Conservation (phyloP, 352 stramenopile species). For the Aphanomyces invadans region DNA sequence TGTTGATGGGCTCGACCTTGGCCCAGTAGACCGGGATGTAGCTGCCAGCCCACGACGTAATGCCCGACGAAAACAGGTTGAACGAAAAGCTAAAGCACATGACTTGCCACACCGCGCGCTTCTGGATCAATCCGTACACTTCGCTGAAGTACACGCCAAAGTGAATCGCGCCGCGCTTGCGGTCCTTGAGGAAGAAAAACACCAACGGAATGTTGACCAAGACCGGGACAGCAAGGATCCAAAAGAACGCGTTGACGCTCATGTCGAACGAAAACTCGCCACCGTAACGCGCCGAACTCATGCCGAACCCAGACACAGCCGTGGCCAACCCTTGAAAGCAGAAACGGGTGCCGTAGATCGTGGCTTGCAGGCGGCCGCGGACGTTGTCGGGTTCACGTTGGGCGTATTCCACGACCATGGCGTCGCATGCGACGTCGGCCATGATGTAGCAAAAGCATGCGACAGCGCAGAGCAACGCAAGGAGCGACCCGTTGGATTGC, state of each 20-base stretch:
- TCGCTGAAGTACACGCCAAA: constrained; percentile 36
- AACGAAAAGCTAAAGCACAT: constrained; percentile 47
- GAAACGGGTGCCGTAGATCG: constrained; percentile 24
- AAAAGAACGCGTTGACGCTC: constrained; percentile 7
- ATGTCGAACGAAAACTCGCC: constrained; percentile 15
- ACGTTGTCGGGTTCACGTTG: constrained; percentile 34
- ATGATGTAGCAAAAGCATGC: constrained; percentile 36
- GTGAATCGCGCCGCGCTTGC: constrained; percentile 32
- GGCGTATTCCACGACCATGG: constrained; percentile 35
- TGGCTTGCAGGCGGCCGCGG: constrained; percentile 37
- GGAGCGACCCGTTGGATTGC: not conserved
- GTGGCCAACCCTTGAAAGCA: not conserved
- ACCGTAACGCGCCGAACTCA: not conserved
- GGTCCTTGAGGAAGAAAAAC: constrained; percentile 42
- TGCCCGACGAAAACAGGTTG: not conserved
- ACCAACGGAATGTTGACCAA: constrained; percentile 33
- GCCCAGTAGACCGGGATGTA: constrained; percentile 55
- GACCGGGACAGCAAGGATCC: constrained; percentile 32
- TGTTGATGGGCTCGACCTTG: constrained; percentile 40
- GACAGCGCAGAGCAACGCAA: constrained; percentile 10
- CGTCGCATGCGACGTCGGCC: constrained; percentile 36
- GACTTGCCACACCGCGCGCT: constrained; percentile 58
- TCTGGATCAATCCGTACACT: constrained; percentile 65
- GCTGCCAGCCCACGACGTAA: constrained; percentile 17
- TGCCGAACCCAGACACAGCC: not conserved